Conservation (phyloP, 441 rosid species). For the Mallotus japonicus region DNA sequence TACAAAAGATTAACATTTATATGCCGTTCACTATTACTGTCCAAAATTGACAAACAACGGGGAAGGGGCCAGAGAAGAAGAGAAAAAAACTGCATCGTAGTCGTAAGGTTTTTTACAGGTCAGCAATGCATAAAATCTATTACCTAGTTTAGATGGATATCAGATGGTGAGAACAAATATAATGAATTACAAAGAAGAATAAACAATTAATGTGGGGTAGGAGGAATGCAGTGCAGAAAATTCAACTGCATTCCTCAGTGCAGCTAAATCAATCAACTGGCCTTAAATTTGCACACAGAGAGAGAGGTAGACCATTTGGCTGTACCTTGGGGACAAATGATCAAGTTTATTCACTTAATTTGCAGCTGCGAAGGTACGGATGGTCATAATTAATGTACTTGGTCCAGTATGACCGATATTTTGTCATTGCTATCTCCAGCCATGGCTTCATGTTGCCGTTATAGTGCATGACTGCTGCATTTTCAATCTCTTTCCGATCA, state of each 20-base stretch:
- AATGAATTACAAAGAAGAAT: constrained; percentile 44
- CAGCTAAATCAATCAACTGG: constrained; percentile 20
- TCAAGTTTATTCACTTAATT: constrained; percentile 52
- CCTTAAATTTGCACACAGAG: constrained; percentile 14
- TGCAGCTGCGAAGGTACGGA: constrained; percentile 79
- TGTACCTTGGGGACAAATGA: constrained; percentile 20
- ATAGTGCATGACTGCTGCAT: constrained; percentile 88
- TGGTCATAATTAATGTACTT: constrained; percentile 83
- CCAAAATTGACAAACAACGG: background rate
- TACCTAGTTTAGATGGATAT: constrained; percentile 28
- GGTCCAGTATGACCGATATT: constrained; percentile 84
- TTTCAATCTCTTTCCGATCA: constrained; percentile 68
- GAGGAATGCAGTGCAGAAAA: constrained; percentile 30
- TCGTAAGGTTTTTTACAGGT: constrained; percentile 31
- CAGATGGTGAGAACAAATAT: constrained; percentile 32
- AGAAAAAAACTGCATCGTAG: background rate
- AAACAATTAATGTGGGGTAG: constrained; percentile 32
- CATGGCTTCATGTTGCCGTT: constrained; percentile 99
- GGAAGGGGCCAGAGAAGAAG: too few species aligned
- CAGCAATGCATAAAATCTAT: constrained; percentile 26
- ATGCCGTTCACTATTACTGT: constrained; percentile 14
- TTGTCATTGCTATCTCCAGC: constrained; percentile 95
- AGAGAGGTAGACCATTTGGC: constrained; percentile 14
- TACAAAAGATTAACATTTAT: constrained; percentile 4
- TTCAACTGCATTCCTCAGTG: constrained; percentile 25